Base-by-base conservation (phyloP, 75 land plant species). In the Gnetum montanum region DNA sequence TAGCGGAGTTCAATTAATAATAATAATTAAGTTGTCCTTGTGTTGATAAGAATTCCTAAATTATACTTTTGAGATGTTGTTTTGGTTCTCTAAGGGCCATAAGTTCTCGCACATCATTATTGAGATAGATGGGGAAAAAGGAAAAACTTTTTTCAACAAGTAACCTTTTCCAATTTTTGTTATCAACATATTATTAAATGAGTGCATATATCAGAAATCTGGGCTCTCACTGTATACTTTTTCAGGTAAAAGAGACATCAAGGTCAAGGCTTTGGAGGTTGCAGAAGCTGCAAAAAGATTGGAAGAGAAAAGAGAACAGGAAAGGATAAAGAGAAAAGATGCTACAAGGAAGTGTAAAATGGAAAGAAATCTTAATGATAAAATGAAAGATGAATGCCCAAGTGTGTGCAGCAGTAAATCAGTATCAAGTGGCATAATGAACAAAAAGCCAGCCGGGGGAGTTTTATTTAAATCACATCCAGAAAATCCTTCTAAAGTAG, bases 221-320 rank as follows among this genome's bases (percentile, higher is more conserved):
- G n/a, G n/a, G n/a, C n/a, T n/a, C n/a, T n/a, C n/a, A n/a, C n/a
- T n/a, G n/a, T n/a, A n/a, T n/a, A n/a, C n/a, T 46, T 34, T 36
- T 60, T 29, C 65, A 95, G 96, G 83, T 16, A 95, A 90, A 75
- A 83, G 80, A 56, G 97, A 90, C 6, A 68, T 90, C 36, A 83
- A 77, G 65, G 91, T 90, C 52, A 89, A 83, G 61, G 96, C 96
- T 34, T 59, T 94, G 47, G 96, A 94, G 69, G 88, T 80, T 62
- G 91, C 98, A 51, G 91, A 94, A 52, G 85, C 74, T 51, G 88
- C 95, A 49, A 94, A 72, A 70, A 62, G 85, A 15, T 63, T 74
- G 43, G 85, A 72, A 69, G 85, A 80, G 40, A 74, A 79, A 61
- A 78, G 63, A 36, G 84, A 75, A 41, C 78, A 73, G 61, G 91